Evolutionary conservation across 352 stramenopile genomes (phyloP).

Genomic region (Thalassiosira hispida): DNA sequence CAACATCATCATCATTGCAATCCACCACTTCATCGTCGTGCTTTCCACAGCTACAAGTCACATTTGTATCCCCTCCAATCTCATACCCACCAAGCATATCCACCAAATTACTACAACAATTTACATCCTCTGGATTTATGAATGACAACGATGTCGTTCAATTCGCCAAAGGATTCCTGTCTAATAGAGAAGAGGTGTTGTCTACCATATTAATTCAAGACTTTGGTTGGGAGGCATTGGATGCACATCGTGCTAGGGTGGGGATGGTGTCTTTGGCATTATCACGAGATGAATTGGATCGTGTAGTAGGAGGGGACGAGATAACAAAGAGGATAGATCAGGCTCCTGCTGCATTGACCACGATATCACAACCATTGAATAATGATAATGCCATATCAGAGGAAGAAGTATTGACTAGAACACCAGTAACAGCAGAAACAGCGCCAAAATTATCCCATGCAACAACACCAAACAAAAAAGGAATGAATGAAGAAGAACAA

Average conservation of each 20-base stretch:
- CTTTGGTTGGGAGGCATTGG: slow-evolving; percentile 42
- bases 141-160: slow-evolving; percentile 47
- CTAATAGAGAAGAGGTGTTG: slow-evolving; percentile 18
- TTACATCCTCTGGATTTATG: slow-evolving; percentile 24
- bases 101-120: slow-evolving; percentile 7
- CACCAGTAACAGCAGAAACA: not conserved
- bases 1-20: not conserved
- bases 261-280: slow-evolving; percentile 33
- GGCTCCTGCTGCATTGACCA: too few species aligned
- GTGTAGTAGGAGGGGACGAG: not conserved
- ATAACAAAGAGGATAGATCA: too few species aligned
- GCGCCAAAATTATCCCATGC: not conserved
- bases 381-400: not conserved
- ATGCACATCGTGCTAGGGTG: slow-evolving; percentile 49
- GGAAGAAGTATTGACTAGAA: not conserved
- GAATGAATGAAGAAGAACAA: not conserved
- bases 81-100: slow-evolving; percentile 20
- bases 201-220: slow-evolving; percentile 46
- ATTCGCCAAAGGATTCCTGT: slow-evolving; percentile 35
- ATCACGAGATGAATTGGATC: not conserved
- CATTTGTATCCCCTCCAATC: slow-evolving; percentile 18
- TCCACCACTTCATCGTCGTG: not conserved
- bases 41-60: slow-evolving; percentile 23
- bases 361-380: too few species aligned
- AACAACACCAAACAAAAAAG: not conserved